Base-by-base conservation (phyloP, 2,329 filamentous ascomycete genomes). In the Rugonectria rugulosa region DNA sequence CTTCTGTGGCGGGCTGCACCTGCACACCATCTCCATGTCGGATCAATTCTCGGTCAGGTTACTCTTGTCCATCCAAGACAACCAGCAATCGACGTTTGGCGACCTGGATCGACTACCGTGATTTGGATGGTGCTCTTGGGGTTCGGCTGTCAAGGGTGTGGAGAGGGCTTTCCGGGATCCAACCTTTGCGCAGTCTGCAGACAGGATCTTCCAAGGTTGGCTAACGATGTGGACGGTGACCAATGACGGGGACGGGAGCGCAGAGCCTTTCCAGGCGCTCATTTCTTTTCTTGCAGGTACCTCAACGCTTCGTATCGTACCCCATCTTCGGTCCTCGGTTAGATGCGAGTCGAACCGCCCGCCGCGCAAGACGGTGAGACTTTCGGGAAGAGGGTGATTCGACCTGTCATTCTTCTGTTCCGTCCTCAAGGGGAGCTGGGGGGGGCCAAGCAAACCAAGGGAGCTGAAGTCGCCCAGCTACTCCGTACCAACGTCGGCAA, bases 151-250 rank as follows among this genome's bases (percentile, higher is more conserved):
- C 34, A 40, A 44, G 52, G 53, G 53, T 47, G 45, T 17, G 32
- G 38, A 43, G 47, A 31, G 29, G 34, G 24, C 32, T 21, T 37
- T 38, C 46, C 53, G 23, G 53, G 53, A 41, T 50, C 26, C 20
- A 41, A 50, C 53, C 52, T 43, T 34, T 50, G 31, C 36, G 24
- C 34, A 37, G 12, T 15, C 38, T 6, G 6, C n/a, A 4, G 37
- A 45, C 40, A 56, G 46, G 46, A 56, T 56, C 40, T 56, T 46
- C 12, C 53, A 40, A 41, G 41, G 52, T 32, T 40, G 32, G 52
- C 36, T 50, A 50, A 56, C 46, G 47, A 45, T 40, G 36, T 45
- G 15, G 38, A 41, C 53, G 53, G 53, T 56, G 53, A 56, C 53
- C 53, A 56, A 56, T 56, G 46, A 50, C 26, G 27, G 27, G 40